Base-by-base conservation (phyloP, 768 basidiomycete genomes). In the Leccinum boreale region DNA sequence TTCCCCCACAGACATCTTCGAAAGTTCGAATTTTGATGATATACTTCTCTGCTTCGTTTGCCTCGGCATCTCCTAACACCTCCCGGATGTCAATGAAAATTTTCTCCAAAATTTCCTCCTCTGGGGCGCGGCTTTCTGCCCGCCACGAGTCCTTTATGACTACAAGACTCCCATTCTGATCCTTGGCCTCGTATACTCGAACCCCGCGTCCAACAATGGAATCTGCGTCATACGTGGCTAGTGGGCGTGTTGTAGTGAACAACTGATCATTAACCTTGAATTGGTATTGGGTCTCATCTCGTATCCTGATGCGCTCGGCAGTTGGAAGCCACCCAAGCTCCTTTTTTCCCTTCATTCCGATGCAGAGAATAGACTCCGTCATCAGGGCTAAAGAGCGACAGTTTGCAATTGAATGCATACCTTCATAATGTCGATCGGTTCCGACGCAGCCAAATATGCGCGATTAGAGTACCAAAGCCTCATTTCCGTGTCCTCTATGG, bases 401-500 rank as follows among this genome's bases (percentile, higher is more conserved):
- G 17, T 39, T 39, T n/a, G 8, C 8, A 39, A 39, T 39, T 39
- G 36, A 39, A n/a, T 39, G 17, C 8, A 9, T 39, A 39, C 36
- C 17, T 8, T 39, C 17, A 39, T 33, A 15, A 58, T 57, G 28
- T 60, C 2, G 15, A 65, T 21, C 0, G 58, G 39, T 7, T 2
- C 9, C 7, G 53, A 58, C 5, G 46, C 36, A 0, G 47, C 24
- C 10, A 65, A 48, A 2, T 55, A 42, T 17, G 53, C 50, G 9
- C 46, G 44, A 49, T 47, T 39, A 7, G 3, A 6, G 11, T 44
- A 66, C 75, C 75, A 75, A 21, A 74, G 1, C 19, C 74, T 61
- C 63, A 67, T 21, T 7, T 23, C 2, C 12, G 23, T 46, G 23
- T 46, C 45, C 23, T 46, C 45, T 17, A 46, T 24, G 7, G 45